A percentile compares a stretch with the other conserved stretches of the same genome.
Evolutionary conservation across 169 alveolate genomes (phyloP).

Genomic region (Plasmodium falciparum): DNA sequence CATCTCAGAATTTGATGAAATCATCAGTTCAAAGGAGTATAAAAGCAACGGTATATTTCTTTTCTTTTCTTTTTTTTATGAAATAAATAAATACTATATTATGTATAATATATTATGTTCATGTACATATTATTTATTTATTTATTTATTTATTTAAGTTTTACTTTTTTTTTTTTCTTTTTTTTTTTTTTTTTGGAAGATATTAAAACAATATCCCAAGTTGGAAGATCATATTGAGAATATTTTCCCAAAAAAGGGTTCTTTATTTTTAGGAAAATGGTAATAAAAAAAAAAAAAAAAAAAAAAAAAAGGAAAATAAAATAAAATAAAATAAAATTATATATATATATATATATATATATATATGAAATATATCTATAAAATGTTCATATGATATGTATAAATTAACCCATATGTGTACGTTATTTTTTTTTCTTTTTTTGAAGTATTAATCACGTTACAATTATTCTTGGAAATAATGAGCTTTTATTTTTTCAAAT

Average conservation of each 20-base stretch:
- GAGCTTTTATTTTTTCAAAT: conserved; percentile 90
- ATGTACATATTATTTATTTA: no score
- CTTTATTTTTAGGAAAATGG: conserved; percentile 90
- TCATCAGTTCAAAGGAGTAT: conserved; percentile 91
- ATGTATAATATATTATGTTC: no score
- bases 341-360: not conserved
- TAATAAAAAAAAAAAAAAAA: conserved; percentile 22
- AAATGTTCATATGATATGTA: no score
- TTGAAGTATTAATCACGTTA: conserved; percentile 87
- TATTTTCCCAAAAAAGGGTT: conserved; percentile 92
- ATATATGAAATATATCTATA: not conserved
- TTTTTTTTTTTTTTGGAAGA: conserved; percentile 54
- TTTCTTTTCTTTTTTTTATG: not conserved
- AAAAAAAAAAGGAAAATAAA: conserved; percentile 6
- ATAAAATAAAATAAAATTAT: not conserved
- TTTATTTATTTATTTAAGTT: no score
- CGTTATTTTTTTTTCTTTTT: not conserved
- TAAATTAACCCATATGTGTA: no score
- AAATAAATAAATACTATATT: not conserved
- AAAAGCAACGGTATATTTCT: conserved; percentile 82
- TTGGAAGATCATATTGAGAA: conserved; percentile 91
- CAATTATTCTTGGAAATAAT: conserved; percentile 85
- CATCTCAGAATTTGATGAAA: conserved; percentile 89
- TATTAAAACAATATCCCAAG: conserved; percentile 88
- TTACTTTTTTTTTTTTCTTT: not conserved